These are phyloP conservation scores for Neofusicoccum laricinum DNA, from an alignment of 2,329 filamentous ascomycete genomes.

Conservation along the genomic window DNA sequence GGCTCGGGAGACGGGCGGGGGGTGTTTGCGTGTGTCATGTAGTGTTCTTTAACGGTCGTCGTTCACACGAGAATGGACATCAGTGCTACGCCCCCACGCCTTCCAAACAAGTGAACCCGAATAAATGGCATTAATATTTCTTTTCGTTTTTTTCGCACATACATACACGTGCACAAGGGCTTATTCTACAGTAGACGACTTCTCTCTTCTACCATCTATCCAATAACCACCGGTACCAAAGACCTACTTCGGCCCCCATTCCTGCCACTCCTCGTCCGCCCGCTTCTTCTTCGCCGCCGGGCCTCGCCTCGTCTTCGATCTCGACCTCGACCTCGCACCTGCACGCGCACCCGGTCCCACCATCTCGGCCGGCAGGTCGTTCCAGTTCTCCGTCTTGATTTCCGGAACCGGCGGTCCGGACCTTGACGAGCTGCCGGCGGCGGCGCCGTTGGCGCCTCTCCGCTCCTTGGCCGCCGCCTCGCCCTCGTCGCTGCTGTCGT, in stretches of 20 bases:
- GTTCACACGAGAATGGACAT: too few species aligned
- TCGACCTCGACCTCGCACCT: background rate
- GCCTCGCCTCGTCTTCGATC: background rate
- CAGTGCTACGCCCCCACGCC: too few species aligned
- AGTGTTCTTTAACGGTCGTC: too few species aligned
- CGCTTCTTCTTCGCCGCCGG: background rate
- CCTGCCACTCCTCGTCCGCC: conserved; percentile 15
- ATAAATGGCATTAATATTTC: background rate
- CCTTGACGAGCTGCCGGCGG: conserved; percentile 1
- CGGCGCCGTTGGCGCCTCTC: conserved; percentile 23
- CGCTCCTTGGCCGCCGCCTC: conserved; percentile 26
- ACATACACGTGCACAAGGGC: background rate
- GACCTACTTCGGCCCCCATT: conserved; percentile 4
- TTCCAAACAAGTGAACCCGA: background rate
- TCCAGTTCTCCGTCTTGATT: conserved; percentile 42
- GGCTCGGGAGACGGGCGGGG: too few species aligned
- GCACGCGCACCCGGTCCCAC: conserved; percentile 19
- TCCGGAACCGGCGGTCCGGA: background rate
- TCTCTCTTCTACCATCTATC: background rate
- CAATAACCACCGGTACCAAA: background rate
- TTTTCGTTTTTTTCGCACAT: background rate
- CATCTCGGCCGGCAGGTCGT: conserved; percentile 49
- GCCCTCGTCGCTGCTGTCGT: conserved; percentile 29
- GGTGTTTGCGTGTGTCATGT: too few species aligned
- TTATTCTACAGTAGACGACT: background rate